Evolutionary conservation across 2,329 filamentous ascomycete species (phyloP).

Genomic region (Phyllachora maydis): DNA sequence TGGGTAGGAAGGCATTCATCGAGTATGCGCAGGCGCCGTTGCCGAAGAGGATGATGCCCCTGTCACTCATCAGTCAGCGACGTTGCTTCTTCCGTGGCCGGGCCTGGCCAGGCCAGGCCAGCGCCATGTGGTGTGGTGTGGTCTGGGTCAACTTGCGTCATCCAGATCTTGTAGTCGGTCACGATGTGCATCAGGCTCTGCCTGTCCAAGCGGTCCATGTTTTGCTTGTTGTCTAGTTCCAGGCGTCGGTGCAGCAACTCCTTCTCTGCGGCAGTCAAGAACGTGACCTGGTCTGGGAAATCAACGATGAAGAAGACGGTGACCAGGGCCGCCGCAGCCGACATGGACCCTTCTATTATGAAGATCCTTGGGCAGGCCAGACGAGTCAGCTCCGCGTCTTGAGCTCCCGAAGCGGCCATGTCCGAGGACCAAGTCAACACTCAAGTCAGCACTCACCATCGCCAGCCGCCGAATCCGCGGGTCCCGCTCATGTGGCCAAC

Average conservation of each 20-base stretch:
- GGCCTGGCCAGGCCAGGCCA: no score
- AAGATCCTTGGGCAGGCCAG: constrained; percentile 15
- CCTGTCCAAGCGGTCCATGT: constrained; percentile 12
- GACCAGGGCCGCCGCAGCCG: constrained; percentile 13
- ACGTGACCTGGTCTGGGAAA: constrained; percentile 14
- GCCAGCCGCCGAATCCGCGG: constrained; percentile 20
- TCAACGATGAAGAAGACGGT: constrained; percentile 26
- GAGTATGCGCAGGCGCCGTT: constrained; percentile 9
- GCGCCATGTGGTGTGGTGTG: no score
- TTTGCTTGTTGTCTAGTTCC: constrained; percentile 6
- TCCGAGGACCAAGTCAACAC: no score
- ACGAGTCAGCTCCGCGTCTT: no score
- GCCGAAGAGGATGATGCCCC: constrained; percentile 9
- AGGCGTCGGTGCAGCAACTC: constrained; percentile 15
- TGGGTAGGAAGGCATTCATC: constrained; percentile 17
- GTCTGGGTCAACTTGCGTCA: constrained; percentile 20
- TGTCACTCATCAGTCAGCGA: not conserved
- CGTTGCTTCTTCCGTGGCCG: not conserved
- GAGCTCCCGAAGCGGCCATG: no score
- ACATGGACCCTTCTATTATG: constrained; percentile 25
- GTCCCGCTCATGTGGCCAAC: constrained; percentile 22
- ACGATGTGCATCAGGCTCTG: constrained; percentile 15
- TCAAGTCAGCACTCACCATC: no score
- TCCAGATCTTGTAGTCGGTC: constrained; percentile 23
- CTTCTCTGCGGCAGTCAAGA: constrained; percentile 18